Evolutionary conservation across 352 stramenopile genomes (phyloP).

Genomic region (Phytophthora litchii): DNA sequence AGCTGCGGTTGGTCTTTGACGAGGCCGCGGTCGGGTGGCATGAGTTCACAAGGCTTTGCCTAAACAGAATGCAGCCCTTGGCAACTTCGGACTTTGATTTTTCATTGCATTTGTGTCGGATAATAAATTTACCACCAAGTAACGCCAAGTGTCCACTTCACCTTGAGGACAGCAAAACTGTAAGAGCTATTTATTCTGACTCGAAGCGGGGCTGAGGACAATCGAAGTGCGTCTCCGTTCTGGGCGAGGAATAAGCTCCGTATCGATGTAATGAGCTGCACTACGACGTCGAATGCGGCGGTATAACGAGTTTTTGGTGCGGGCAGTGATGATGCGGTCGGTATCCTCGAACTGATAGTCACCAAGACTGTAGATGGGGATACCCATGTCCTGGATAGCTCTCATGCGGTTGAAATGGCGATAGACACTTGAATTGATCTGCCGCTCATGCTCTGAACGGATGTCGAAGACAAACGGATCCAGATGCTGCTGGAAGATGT

Average conservation of each 20-base stretch:
- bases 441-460: conserved; percentile 49
- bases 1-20: conserved; percentile 34
- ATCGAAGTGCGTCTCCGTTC: conserved; percentile 17
- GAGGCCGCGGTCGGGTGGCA: conserved; percentile 30
- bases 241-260: conserved; percentile 57
- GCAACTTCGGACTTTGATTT: conserved; percentile 51
- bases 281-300: conserved; percentile 55
- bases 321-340: conserved; percentile 62
- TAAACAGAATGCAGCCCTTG: conserved; percentile 33
- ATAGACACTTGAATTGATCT: conserved; percentile 76
- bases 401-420: conserved; percentile 71
- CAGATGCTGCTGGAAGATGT: conserved; percentile 81
- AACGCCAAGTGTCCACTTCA: conserved; percentile 3
- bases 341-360: conserved; percentile 45
- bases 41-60: conserved; percentile 18
- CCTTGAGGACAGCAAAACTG: conserved; percentile 5
- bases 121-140: conserved; percentile 56
- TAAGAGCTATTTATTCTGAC: conserved; percentile 3
- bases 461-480: conserved; percentile 75
- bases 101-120: conserved; percentile 64
- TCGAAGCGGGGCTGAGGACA: conserved; percentile 20
- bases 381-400: conserved; percentile 69
- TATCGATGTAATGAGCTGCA: conserved; percentile 63
- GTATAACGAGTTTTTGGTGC: conserved; percentile 53
- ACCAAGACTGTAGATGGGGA: conserved; percentile 79